phyloP scores from a whole-genome alignment of 148 eudicot genomes.

The Simmondsia chinensis region DNA sequence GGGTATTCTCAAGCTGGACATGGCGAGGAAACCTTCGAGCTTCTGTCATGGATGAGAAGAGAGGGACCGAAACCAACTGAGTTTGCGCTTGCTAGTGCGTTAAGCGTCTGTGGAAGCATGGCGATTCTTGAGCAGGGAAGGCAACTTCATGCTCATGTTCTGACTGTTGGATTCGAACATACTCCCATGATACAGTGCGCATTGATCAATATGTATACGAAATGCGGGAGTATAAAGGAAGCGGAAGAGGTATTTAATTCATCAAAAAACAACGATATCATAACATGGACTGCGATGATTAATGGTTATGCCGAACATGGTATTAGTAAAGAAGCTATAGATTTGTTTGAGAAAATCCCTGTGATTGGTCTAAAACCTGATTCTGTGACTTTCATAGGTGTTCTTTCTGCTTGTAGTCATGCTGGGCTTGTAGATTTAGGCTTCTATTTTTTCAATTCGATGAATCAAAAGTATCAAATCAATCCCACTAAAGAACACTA shows the following conservation, averaged over 20 bases:
- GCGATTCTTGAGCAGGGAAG: constrained; percentile 84
- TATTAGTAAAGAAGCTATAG: constrained; percentile 54
- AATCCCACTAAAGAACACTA: constrained; percentile 69
- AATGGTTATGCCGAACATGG: constrained; percentile 95
- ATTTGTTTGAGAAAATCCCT: constrained; percentile 51
- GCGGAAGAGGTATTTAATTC: constrained; percentile 43
- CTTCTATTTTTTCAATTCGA: constrained; percentile 44
- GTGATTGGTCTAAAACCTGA: constrained; percentile 60
- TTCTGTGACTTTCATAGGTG: constrained; percentile 74
- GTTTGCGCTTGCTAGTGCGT: constrained; percentile 58
- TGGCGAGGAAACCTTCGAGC: constrained; percentile 65
- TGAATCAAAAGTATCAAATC: constrained; percentile 41
- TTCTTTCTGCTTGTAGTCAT: constrained; percentile 86
- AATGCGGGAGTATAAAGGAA: constrained; percentile 72
- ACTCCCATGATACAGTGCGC: constrained; percentile 50
- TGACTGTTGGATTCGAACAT: constrained; percentile 54
- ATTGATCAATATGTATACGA: constrained; percentile 77
- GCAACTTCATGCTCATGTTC: constrained; percentile 67
- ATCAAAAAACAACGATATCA: constrained; percentile 34
- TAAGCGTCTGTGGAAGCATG: constrained; percentile 70
- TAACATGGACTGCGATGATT: constrained; percentile 92
- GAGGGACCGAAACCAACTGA: constrained; percentile 75
- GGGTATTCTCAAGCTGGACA: constrained; percentile 68
- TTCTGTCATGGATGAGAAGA: constrained; percentile 57
- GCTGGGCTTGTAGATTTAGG: constrained; percentile 78